Percentiles rank a stretch among this genome's conserved stretches.
phyloP scores from a whole-genome alignment of 805 yeast genomes.

The Starmera caribaea region DNA sequence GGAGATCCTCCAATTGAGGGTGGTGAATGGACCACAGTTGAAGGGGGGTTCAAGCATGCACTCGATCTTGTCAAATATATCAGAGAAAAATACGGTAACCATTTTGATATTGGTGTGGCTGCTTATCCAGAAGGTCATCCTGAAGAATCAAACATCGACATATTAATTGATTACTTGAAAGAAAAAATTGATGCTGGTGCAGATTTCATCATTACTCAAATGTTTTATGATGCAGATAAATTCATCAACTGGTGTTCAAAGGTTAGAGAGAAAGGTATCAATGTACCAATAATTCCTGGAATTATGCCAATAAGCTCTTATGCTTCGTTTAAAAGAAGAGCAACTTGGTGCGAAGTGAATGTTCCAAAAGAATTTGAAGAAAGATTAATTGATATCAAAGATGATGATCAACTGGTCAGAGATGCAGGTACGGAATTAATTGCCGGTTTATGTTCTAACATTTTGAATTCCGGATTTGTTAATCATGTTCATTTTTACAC shows the following conservation, averaged over 20 bases:
- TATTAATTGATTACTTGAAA: conserved; percentile 55
- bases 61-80: conserved; percentile 78
- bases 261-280: conserved; percentile 63
- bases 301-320: conserved; percentile 98
- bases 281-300: conserved; percentile 90
- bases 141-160: conserved; percentile 50
- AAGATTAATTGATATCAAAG: conserved; percentile 71
- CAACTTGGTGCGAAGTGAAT: conserved; percentile 83
- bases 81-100: conserved; percentile 67
- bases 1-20: conserved; percentile 91
- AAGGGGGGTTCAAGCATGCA: conserved; percentile 84
- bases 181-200: conserved; percentile 94
- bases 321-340: conserved; percentile 86
- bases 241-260: conserved; percentile 75
- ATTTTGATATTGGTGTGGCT: conserved; percentile 93
- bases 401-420: conserved; percentile 84
- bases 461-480: conserved; percentile 62
- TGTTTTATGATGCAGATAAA: conserved; percentile 89
- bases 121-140: conserved; percentile 98
- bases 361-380: conserved; percentile 69
- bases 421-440: conserved; percentile 76
- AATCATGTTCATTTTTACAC: conserved; percentile 93
- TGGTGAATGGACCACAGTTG: conserved; percentile 27
- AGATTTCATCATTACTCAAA: conserved; percentile 86
- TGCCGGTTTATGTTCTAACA: conserved; percentile 69